Conservation (phyloP, 2,329 filamentous ascomycete genomes). For the Stagonosporopsis rhizophila region DNA sequence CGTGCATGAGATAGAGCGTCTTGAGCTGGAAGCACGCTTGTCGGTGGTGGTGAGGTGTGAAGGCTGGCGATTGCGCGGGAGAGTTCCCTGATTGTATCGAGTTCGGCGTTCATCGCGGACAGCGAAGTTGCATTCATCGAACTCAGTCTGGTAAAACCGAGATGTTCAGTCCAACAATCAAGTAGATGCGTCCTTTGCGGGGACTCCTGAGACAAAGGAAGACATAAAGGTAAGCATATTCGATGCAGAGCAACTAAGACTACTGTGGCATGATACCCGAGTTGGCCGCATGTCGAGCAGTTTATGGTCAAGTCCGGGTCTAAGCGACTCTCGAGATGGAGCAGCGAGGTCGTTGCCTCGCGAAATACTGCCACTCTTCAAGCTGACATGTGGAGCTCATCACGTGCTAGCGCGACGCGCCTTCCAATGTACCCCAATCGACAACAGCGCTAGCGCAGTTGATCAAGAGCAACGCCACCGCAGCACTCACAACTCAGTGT, state of each 20-base stretch:
- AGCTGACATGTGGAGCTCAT: conserved; percentile 11
- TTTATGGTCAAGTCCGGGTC: neutral
- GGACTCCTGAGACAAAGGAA: neutral
- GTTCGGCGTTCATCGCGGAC: conserved; percentile 23
- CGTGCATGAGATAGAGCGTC: conserved; percentile 41
- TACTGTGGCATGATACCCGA: neutral
- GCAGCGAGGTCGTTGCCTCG: neutral
- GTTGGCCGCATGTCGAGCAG: neutral
- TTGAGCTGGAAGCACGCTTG: conserved; percentile 46
- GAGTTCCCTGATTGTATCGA: conserved; percentile 28
- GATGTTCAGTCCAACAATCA: neutral
- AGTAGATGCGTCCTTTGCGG: neutral
- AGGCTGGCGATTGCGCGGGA: conserved; percentile 34
- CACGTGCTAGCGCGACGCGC: conserved; percentile 34
- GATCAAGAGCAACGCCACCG: conserved; percentile 32
- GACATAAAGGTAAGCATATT: neutral
- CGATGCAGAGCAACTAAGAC: neutral
- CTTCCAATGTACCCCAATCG: neutral
- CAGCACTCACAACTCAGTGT: conserved; percentile 16
- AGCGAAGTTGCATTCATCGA: neutral
- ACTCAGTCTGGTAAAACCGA: neutral
- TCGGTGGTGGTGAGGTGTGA: conserved; percentile 25
- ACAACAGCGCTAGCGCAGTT: conserved; percentile 29
- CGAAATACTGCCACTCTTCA: conserved; percentile 14
- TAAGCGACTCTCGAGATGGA: neutral